Conservation (phyloP, 2,329 filamentous ascomycete species). For the Paecilomyces sp. region DNA sequence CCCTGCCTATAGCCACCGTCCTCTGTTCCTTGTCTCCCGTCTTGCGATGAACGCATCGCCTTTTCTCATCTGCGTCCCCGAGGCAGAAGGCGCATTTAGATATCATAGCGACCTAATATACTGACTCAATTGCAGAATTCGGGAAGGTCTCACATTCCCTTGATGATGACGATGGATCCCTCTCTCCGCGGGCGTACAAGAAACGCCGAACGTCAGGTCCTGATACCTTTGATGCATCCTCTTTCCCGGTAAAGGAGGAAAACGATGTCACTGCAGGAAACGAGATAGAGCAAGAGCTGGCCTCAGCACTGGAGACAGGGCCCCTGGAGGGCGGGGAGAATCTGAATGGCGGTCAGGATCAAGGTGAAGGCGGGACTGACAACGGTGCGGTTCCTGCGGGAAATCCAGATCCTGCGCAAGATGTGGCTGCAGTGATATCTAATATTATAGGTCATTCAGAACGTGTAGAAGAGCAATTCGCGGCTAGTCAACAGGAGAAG, state of each 20-base stretch:
- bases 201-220: constrained; percentile 29
- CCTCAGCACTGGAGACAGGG: constrained; percentile 24
- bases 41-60: background rate
- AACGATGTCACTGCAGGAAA: constrained; percentile 20
- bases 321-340: constrained; percentile 20
- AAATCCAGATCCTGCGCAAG: constrained; percentile 20
- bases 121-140: constrained; percentile 8
- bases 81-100: background rate
- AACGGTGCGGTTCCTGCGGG: constrained; percentile 12
- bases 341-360: constrained; percentile 13
- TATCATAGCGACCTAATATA: constrained; percentile 1
- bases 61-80: background rate
- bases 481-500: constrained; percentile 25
- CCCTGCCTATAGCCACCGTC: background rate
- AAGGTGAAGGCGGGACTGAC: constrained; percentile 12
- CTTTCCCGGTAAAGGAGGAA: constrained; percentile 10
- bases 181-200: constrained; percentile 29
- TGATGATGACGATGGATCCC: constrained; percentile 23
- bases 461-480: constrained; percentile 32
- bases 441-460: constrained; percentile 39
- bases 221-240: constrained; percentile 14
- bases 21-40: background rate
- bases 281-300: constrained; percentile 30
- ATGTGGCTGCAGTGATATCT: constrained; percentile 33
- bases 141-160: constrained; percentile 24